phyloP scores from a whole-genome alignment of 2,329 filamentous ascomycete species.

The Verticillium longisporum region DNA sequence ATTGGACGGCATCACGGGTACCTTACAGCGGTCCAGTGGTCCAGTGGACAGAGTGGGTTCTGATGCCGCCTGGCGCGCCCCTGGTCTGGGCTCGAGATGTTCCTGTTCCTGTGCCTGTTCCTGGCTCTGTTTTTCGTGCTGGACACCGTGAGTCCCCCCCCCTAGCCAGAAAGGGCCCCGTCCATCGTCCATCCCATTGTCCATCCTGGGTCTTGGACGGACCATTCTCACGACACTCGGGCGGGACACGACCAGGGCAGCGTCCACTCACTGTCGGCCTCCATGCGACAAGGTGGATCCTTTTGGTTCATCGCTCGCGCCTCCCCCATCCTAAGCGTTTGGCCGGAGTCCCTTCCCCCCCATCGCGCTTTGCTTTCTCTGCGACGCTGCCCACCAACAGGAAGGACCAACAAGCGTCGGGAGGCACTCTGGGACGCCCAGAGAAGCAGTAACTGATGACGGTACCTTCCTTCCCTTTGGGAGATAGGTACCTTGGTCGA shows the following conservation, averaged over 20 bases:
- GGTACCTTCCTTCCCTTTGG: too few species aligned
- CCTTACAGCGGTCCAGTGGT: not conserved
- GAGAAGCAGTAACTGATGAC: not conserved
- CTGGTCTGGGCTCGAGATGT: not conserved
- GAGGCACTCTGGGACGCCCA: not conserved
- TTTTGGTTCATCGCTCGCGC: not conserved
- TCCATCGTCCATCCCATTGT: not conserved
- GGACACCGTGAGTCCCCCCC: not conserved
- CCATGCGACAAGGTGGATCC: not conserved
- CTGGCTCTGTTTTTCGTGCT: not conserved
- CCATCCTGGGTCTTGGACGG: not conserved
- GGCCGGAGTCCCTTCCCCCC: not conserved
- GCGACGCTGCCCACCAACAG: not conserved
- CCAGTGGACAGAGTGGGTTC: not conserved
- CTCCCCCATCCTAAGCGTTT: not conserved
- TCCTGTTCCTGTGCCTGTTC: too few species aligned
- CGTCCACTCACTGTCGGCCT: not conserved
- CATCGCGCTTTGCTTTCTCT: not conserved
- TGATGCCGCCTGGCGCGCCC: not conserved
- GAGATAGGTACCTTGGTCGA: too few species aligned
- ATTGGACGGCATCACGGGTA: not conserved
- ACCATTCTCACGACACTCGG: not conserved
- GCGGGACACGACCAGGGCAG: not conserved
- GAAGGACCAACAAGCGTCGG: not conserved
- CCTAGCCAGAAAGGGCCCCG: not conserved